A percentile compares a stretch with the other conserved stretches of the same genome.
Conservation (phyloP, 106 monocot genomes). For the Acorus gramineus region DNA sequence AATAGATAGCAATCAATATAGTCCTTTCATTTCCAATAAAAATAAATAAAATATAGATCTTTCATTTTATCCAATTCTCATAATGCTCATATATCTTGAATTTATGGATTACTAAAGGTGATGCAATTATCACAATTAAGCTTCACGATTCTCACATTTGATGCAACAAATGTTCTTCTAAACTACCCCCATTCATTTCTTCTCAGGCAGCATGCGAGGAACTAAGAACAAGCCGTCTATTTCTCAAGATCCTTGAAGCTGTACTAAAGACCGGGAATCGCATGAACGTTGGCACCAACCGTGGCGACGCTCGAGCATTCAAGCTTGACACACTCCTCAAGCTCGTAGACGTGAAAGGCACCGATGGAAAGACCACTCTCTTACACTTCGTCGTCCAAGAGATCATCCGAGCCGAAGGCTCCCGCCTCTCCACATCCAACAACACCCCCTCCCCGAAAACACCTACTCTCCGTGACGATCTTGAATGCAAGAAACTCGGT, state of each 20-base stretch:
- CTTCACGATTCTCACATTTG: too few species aligned
- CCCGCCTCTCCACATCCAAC: slow-evolving; percentile 6
- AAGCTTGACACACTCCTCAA: slow-evolving; percentile 46
- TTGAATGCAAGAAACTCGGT: slow-evolving; percentile 19
- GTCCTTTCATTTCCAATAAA: too few species aligned
- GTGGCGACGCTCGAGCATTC: slow-evolving; percentile 38
- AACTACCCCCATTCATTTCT: background rate
- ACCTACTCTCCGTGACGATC: slow-evolving; percentile 10
- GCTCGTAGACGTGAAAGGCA: slow-evolving; percentile 39
- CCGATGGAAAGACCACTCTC: slow-evolving; percentile 47
- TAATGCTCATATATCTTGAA: too few species aligned
- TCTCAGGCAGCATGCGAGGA: slow-evolving; percentile 36
- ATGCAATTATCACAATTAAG: too few species aligned
- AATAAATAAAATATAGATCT: too few species aligned
- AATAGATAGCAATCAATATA: too few species aligned
- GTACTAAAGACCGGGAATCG: slow-evolving; percentile 50
- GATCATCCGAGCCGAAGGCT: slow-evolving; percentile 29
- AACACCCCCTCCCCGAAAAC: background rate
- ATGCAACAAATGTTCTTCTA: too few species aligned
- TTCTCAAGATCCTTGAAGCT: slow-evolving; percentile 36
- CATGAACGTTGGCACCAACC: slow-evolving; percentile 37
- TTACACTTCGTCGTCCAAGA: slow-evolving; percentile 48
- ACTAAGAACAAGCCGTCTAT: slow-evolving; percentile 28
- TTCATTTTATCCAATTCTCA: too few species aligned
- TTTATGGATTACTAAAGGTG: too few species aligned